Percentiles rank a stretch among this genome's conserved stretches.
phyloP scores from a whole-genome alignment of 1,284 basidiomycete genomes.

The Cryptococcus floricola region DNA sequence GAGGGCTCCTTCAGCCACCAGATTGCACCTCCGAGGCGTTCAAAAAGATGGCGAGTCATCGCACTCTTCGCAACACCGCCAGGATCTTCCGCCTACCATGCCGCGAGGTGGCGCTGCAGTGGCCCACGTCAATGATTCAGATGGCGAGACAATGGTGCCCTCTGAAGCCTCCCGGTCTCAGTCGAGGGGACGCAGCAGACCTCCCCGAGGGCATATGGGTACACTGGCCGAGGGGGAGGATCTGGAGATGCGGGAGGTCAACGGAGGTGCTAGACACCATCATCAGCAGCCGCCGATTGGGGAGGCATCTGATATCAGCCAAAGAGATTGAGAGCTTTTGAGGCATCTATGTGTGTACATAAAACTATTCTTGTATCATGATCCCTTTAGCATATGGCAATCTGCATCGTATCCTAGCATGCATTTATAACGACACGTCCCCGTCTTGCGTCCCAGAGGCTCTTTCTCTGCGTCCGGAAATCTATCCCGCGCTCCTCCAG shows the following conservation, averaged over 20 bases:
- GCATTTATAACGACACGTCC: constrained; percentile 4
- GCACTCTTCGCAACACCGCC: not conserved
- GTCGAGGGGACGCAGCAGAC: not conserved
- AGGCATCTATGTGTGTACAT: not conserved
- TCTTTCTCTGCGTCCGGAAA: constrained; percentile 15
- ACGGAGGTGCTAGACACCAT: not conserved
- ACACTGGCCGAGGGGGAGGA: not conserved
- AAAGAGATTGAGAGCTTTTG: not conserved
- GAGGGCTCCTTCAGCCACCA: constrained; percentile 7
- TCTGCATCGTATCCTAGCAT: not conserved
- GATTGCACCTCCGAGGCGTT: constrained; percentile 5
- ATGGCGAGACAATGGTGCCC: not conserved
- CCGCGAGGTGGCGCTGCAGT: constrained; percentile 11
- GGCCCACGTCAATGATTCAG: not conserved
- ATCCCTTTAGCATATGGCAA: not conserved
- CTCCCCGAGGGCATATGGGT: not conserved
- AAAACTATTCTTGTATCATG: not conserved
- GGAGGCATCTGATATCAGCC: not conserved
- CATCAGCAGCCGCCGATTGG: not conserved
- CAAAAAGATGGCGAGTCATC: constrained; percentile 1
- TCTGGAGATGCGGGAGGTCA: not conserved
- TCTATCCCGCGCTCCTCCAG: constrained; percentile 47
- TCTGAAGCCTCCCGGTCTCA: not conserved
- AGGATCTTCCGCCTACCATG: constrained; percentile 13
- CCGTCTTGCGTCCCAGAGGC: constrained; percentile 36